Conservation (phyloP, 345 rosid species). For the Clarkia xantiana region DNA sequence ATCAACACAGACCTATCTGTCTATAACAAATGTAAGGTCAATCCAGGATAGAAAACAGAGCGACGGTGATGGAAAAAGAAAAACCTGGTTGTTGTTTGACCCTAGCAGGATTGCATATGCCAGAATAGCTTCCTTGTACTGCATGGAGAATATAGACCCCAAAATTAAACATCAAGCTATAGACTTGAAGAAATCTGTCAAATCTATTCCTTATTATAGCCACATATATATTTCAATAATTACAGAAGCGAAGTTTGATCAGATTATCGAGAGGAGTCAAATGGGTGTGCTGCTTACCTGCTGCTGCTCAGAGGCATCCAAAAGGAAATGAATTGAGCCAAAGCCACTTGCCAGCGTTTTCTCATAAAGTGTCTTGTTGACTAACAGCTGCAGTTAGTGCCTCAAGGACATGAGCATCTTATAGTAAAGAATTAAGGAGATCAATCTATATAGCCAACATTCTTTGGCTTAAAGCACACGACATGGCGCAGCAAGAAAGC, state of each 20-base stretch:
- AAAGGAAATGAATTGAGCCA: conserved; percentile 84
- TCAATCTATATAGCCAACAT: not conserved
- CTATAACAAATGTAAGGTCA: not conserved
- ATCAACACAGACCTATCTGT: not conserved
- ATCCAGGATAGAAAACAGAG: not conserved
- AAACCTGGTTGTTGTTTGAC: too few relatives aligned
- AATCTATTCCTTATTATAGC: not conserved
- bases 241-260: not conserved
- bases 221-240: too few relatives aligned
- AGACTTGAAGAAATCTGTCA: not conserved
- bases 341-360: conserved; percentile 96
- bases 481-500: not conserved
- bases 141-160: conserved; percentile 13
- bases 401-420: conserved; percentile 8
- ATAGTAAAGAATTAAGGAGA: not conserved
- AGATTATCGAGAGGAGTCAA: not conserved
- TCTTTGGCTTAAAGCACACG: not conserved
- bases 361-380: conserved; percentile 88
- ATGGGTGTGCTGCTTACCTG: conserved; percentile 33
- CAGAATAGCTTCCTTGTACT: conserved; percentile 91
- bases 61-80: not conserved
- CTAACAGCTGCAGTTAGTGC: conserved; percentile 46
- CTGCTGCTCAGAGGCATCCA: conserved; percentile 97
- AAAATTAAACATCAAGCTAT: not conserved
- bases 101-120: conserved; percentile 73